Base-by-base conservation (phyloP, 768 basidiomycete species). In the Suillus subalutaceus region DNA sequence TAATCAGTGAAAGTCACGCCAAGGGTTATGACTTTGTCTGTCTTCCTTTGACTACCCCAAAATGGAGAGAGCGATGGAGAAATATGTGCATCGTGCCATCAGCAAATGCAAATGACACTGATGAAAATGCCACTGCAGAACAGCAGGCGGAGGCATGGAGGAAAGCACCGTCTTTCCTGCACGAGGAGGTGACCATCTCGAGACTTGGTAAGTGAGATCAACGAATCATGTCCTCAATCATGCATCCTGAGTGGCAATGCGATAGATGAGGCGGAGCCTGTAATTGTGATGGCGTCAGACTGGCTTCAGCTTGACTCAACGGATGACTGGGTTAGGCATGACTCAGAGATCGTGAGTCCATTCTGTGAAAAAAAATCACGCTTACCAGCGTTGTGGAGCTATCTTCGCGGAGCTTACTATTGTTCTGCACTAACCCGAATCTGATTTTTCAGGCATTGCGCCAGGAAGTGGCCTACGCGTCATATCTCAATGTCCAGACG, bases 261-360 rank as follows among this genome's bases (percentile, higher is more conserved):
- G 67, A 58, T 70, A 94, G 93, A 93, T 76, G 92, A 94, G 72
- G 86, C 88, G 12, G 88, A 91, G 66, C 84, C 84, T 35, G 80
- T 92, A 44, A 87, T 93, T 16, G 90, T 83, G 6, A 85, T 97
- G 75, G 84, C 92, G 9, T 95, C 96, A 2, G 93, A 96, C 64
- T 99, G 97, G 97, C 84, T 99, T 4, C 94, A 97, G 76, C 83
- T 99, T 46, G 97, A 99, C 78, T 90, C 94, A 9, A 80, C 86
- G 0, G 96, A 98, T 77, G 94, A 95, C 72, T 94, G 96, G 84
- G 90, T 99, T 63, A 88, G 97, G 55, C 94, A 97, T 72, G 97
- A 99, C 74, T 91, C 95, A 55, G 97, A 97, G 79, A 92, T 97
- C 63, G 96, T 96, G 76, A 79, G 91, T 83, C 16, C 26, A 30